Evolutionary conservation across 108 stramenopile species (phyloP), one percentile per base, ranked within the genome.

Genomic region (Fragilaria crotonensis): DNA sequence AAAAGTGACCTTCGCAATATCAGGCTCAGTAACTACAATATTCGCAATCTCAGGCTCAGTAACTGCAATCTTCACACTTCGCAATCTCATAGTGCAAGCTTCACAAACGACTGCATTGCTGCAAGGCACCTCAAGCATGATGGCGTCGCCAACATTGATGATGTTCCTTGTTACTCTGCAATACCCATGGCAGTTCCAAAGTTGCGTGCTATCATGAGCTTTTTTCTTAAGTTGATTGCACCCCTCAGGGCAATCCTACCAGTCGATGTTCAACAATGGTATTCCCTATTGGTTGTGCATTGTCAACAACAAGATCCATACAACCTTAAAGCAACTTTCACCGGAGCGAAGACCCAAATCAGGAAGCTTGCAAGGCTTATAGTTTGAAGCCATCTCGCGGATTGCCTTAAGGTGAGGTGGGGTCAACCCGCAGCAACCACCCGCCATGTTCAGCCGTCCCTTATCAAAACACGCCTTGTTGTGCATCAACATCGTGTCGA

Each of bases 91-190:
- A 96, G 87, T 32, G 96, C 96, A 67, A 98, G 97, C 84, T 96
- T 96, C 30, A 97, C 93, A 87, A 98, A 98, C 86, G 96, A 96
- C 63, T 95, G 93, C 98, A 98, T 98, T 5, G 96, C n/a, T n/a
- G n/a, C n/a, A n/a, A n/a, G n/a, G n/a, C n/a, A n/a, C n/a, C n/a
- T n/a, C n/a, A n/a, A n/a, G n/a, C n/a, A n/a, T n/a, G n/a, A n/a
- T n/a, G n/a, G n/a, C n/a, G n/a, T n/a, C n/a, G n/a, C n/a, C n/a
- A n/a, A n/a, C n/a, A n/a, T n/a, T n/a, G n/a, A n/a, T n/a, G n/a
- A n/a, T n/a, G n/a, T n/a, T n/a, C n/a, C n/a, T n/a, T n/a, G n/a
- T n/a, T n/a, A n/a, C n/a, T n/a, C n/a, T n/a, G n/a, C n/a, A n/a
- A n/a, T n/a, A n/a, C n/a, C n/a, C n/a, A n/a, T n/a, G n/a, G n/a